Base-by-base conservation (phyloP, 2,329 filamentous ascomycete species). In the Pyrenophora seminiperda region DNA sequence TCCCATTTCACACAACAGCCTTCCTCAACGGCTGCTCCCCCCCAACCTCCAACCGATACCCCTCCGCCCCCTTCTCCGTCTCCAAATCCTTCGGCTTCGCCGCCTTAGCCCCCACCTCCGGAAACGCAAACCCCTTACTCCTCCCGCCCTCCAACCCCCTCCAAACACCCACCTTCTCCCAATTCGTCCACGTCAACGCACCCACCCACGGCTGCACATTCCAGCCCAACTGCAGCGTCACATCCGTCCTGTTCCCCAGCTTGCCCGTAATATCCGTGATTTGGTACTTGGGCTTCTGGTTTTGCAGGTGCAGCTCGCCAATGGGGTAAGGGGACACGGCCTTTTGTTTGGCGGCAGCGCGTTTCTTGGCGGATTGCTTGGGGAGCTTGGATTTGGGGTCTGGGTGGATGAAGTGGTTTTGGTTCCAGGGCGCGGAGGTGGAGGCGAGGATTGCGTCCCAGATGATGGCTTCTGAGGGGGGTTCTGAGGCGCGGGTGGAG, bases 191-290 rank as follows among this genome's bases (percentile, higher is more conserved):
- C 33, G 88, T 88, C 72, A 97, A 75, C 43, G 88, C 76, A 11
- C 94, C 94, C 9, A 99, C 91, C 90, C 93, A 97, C 24, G 94
- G 94, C 79, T 99, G 94, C 53, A 97, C 89, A 76, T 97, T 97
- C 85, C 96, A 99, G 69, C 94, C 88, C 44, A 97, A 78, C 65
- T 87, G 85, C 56, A 99, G 78, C 22, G 84, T 86, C 48, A 93
- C 90, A 70, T 94, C 86, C 41, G 82, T 78, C 40, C 85, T 80
- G 66, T 88, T 82, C 37, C 90, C 89, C 59, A 97, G 81, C 73
- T 86, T 86, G 54, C 92, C 89, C 9, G 82, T 83, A 9, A 93
- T 89, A 73, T 97, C 91, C 4, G 92, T 96, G 75, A 99, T 94
- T 71, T 96, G 91, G 79, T 99, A 99, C 76, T 99, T 99, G 2